Evolutionary conservation across 129 eudicot genomes (phyloP).

Genomic region (Escallonia herrerae): DNA sequence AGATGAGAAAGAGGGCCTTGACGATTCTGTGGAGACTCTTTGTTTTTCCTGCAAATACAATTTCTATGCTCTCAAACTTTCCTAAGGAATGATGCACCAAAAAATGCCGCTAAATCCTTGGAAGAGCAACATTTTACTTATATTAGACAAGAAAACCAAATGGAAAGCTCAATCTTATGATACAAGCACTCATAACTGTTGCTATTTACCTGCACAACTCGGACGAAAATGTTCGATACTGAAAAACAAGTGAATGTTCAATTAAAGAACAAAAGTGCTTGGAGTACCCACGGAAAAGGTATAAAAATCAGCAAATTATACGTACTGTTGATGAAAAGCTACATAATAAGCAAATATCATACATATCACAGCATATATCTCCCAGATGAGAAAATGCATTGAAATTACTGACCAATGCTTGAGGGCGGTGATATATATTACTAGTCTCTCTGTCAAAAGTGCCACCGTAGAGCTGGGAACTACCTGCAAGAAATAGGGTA

Average conservation of each 20-base stretch:
- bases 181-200: too few relatives aligned
- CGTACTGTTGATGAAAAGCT: neutral
- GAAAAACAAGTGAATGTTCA: too few relatives aligned
- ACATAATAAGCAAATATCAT: neutral
- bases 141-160: too few relatives aligned
- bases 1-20: conserved; percentile 87
- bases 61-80: neutral
- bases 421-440: conserved; percentile 31
- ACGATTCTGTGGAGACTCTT: conserved; percentile 75
- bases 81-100: neutral
- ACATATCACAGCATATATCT: neutral
- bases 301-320: neutral
- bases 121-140: too few relatives aligned
- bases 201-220: too few relatives aligned
- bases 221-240: too few relatives aligned
- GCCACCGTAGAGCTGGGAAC: conserved; percentile 36
- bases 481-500: conserved; percentile 34
- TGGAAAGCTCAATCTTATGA: too few relatives aligned
- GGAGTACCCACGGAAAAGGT: too few relatives aligned
- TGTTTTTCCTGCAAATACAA: conserved; percentile 58
- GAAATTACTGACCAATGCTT: conserved; percentile 35
- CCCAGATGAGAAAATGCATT: neutral
- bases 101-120: neutral
- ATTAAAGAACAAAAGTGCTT: too few relatives aligned
- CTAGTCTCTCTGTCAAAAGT: conserved; percentile 41